Evolutionary conservation across 202 grass and related monocot genomes (phyloP), one percentile per base, ranked within the genome.

Genomic region (Schoenoplectus tabernaemontani): DNA sequence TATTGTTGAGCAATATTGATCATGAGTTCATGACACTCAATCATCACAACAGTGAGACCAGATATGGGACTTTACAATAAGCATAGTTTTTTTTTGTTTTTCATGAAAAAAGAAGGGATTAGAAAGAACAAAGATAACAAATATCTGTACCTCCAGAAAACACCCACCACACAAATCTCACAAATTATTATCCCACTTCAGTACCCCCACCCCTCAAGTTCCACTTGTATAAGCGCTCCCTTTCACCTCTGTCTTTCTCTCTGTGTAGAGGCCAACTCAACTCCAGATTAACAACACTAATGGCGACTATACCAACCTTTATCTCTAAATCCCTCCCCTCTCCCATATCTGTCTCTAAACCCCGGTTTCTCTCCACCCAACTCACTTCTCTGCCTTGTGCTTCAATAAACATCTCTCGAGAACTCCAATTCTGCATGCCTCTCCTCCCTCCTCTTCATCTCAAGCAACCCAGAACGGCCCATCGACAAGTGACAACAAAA

Each of bases 221-320:
- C 60, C 24, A 56, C 1, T 1, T 69, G 20, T 22, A 62, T 70
- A 10, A 77, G 24, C 6, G 16, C 13, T 58, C 61, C 30, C 3
- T 42, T 28, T 9, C 36, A 22, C 72, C 22, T 46, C 10, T 4
- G 22, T 63, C 58, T 68, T 57, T 30, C 24, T 69, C 11, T 62
- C 37, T 57, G 32, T 26, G 47, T 24, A 64, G 13, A 58, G 16
- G 60, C n/a, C 19, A 16, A 3, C 63, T 79, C 65, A 57, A 9
- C 47, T 34, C 8, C 20, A 47, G 9, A 43, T 41, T 32, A 26
- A 38, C 59, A 33, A 16, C 82, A 59, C 5, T 68, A 37, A 97
- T 97, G 91, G 89, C 91, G 2, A 84, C 89, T 63, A 87, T 85
- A 50, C 47, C 84, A 41, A 69, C 87, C 37, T 93, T 97, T 84